Evolutionary conservation across 1,139 yeast species (phyloP), one percentile per base, ranked within the genome.

Genomic region (Kodamaea fungicola): DNA sequence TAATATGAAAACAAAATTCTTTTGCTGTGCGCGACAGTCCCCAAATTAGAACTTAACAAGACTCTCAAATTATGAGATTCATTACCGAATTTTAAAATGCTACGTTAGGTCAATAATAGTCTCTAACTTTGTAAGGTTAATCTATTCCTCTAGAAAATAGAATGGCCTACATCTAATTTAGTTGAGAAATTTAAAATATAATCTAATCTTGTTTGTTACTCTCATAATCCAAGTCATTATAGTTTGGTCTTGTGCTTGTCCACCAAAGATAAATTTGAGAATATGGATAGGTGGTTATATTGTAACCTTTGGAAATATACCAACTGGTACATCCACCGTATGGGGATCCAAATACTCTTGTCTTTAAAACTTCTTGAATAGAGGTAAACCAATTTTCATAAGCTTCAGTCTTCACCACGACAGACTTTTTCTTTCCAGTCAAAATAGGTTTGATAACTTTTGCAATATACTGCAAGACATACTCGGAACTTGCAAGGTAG

Each of bases 281-380:
- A 46, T 57, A 64, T 2, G 74, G 73, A 42, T 64, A 70, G 2
- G 70, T 61, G 8, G 72, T 60, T 19, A 54, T 42, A 42, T 70
- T 70, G 34, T 48, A 44, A 6, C 59, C 59, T n/a, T 45, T 54
- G 24, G 48, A 43, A 6, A 62, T 22, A 40, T 69, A 70, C 75
- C 76, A 70, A 9, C 72, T 61, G 8, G 51, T 53, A 49, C 76
- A 70, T 1, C 76, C 76, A 6, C 75, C 76, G 39, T 63, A 66
- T 6, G 52, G 45, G 8, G 69, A 53, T 6, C 76, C 76, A 47
- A 59, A 68, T 1, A 70, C 74, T 6, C 63, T 47, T 29, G 42
- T 50, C 28, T 41, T 43, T 41, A 68, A 59, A 26, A 51, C 54
- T 1, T 26, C 47, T 45, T 70, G 74, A 8, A 54, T 49, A 3